Evolutionary conservation across 1,284 basidiomycete species (phyloP).

Genomic region (Melampsora medusae): DNA sequence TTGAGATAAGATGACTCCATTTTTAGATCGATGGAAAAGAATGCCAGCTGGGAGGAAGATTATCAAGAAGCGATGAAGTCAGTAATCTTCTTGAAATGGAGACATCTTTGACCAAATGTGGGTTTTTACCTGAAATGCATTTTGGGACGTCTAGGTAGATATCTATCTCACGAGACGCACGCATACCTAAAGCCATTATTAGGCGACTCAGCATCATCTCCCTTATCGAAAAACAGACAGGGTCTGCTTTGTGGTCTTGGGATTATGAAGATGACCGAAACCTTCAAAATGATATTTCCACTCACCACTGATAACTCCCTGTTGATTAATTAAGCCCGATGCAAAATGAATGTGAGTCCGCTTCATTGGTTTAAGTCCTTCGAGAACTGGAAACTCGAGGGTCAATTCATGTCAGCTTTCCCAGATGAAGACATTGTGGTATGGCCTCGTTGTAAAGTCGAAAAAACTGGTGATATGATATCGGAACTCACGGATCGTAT

Average conservation of each 20-base stretch:
- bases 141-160: slow-evolving; percentile 41
- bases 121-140: slow-evolving; percentile 28
- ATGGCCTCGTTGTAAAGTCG: background rate
- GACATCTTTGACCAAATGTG: background rate
- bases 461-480: background rate
- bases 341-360: slow-evolving; percentile 87
- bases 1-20: slow-evolving; percentile 77
- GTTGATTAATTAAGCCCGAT: slow-evolving; percentile 62
- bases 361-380: slow-evolving; percentile 78
- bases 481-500: slow-evolving; percentile 64
- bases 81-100: background rate
- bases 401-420: background rate
- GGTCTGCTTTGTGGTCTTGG: background rate
- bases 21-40: slow-evolving; percentile 70
- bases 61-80: background rate
- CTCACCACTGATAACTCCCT: slow-evolving; percentile 70
- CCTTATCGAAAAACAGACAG: background rate
- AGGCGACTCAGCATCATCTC: background rate
- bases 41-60: slow-evolving; percentile 61
- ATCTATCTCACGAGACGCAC: slow-evolving; percentile 20
- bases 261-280: background rate
- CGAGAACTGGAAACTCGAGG: slow-evolving; percentile 58
- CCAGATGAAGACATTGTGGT: too few species aligned
- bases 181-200: slow-evolving; percentile 20
- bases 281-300: slow-evolving; percentile 5